Evolutionary conservation across 768 basidiomycete genomes (phyloP).

Genomic region (Tulasnella sp.): DNA sequence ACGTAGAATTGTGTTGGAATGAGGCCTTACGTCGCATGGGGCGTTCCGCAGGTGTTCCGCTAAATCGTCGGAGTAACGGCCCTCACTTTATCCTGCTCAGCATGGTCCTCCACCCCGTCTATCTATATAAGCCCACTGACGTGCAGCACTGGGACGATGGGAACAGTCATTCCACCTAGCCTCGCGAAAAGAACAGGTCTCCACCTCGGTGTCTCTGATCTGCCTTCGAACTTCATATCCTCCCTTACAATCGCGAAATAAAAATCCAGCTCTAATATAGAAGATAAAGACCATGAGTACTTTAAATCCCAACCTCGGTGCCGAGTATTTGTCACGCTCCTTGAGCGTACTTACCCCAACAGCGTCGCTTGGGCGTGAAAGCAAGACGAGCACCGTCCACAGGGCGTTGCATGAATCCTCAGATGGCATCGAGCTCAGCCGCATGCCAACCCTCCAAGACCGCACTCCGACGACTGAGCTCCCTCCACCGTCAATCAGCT

Average conservation of each 20-base stretch:
- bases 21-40: not conserved
- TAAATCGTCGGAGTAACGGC: not conserved
- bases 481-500: not conserved
- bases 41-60: not conserved
- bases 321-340: not conserved
- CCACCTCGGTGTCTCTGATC: not conserved
- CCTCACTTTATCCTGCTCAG: not conserved
- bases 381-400: not conserved
- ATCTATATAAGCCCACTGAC: not conserved
- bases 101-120: not conserved
- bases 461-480: not conserved
- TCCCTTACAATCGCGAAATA: not conserved
- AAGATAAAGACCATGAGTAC: not conserved
- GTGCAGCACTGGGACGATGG: not conserved
- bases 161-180: not conserved
- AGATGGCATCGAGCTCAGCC: not conserved
- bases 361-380: not conserved
- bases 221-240: not conserved
- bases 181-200: not conserved
- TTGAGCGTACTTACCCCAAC: not conserved
- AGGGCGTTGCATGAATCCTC: not conserved
- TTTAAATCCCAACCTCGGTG: not conserved
- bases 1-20: not conserved
- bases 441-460: not conserved
- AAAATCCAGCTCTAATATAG: not conserved